A percentile compares a stretch with the other conserved stretches of the same genome.
These are phyloP conservation scores for Penicillium sumatraense DNA, from an alignment of 2,329 filamentous ascomycete species.

Conservation along the genomic window DNA sequence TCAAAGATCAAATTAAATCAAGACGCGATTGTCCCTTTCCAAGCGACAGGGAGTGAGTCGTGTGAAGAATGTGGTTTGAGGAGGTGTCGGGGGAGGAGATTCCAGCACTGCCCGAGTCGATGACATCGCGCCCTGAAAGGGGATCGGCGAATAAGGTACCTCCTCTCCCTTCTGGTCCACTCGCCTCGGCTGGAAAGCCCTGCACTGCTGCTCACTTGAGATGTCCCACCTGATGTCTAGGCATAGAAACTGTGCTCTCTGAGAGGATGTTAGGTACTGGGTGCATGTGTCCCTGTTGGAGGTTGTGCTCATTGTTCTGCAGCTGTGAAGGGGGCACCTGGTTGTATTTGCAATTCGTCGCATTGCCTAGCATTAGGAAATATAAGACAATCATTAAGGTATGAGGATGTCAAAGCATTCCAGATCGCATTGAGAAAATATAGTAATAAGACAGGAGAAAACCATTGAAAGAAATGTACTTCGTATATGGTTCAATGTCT, in stretches of 20 bases:
- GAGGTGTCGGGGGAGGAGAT: slow-evolving; percentile 25
- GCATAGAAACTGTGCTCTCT: not conserved
- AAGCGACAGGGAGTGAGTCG: slow-evolving; percentile 3
- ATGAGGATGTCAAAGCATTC: not conserved
- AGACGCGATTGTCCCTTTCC: not conserved
- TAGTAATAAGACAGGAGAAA: not conserved
- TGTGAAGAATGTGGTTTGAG: slow-evolving; percentile 19
- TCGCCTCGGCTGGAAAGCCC: slow-evolving; percentile 3
- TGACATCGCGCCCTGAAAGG: slow-evolving; percentile 38
- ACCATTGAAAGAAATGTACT: too few species aligned
- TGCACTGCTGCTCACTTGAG: not conserved
- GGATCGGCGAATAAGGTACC: slow-evolving; percentile 53
- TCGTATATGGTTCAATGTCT: not conserved
- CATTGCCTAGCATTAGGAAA: not conserved
- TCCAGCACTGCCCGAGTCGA: slow-evolving; percentile 36
- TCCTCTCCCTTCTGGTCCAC: slow-evolving; percentile 59
- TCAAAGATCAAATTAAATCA: not conserved
- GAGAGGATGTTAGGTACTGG: not conserved
- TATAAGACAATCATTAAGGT: not conserved
- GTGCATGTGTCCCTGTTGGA: not conserved
- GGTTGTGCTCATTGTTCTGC: slow-evolving; percentile 3
- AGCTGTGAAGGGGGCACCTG: not conserved
- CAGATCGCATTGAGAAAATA: too few species aligned
- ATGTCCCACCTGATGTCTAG: not conserved
- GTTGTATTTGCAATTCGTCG: slow-evolving; percentile 13